phyloP scores from a whole-genome alignment of 495 filamentous ascomycete species.

The Lineolata rhizophorae region DNA sequence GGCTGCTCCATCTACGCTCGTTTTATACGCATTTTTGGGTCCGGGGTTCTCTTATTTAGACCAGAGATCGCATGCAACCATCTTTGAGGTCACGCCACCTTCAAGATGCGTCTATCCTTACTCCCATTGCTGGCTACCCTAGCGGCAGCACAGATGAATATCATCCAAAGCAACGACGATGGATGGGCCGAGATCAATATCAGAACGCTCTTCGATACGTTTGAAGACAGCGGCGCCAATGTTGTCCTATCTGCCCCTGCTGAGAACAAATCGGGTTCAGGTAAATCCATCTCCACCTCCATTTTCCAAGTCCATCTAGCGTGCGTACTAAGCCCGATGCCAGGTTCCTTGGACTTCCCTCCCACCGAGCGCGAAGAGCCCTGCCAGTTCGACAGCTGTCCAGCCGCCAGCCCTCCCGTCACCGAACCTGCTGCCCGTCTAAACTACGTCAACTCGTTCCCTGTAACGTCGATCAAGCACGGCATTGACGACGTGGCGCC shows the following conservation, averaged over 20 bases:
- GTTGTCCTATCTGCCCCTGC: conserved; percentile 41
- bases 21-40: no score
- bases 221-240: conserved; percentile 30
- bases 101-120: no score
- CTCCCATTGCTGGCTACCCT: no score
- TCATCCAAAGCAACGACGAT: conserved; percentile 48
- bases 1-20: no score
- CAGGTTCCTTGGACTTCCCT: conserved; percentile 29
- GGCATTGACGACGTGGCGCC: conserved; percentile 34
- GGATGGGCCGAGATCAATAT: conserved; percentile 50
- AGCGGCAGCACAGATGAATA: no score
- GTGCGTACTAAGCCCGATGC: neutral
- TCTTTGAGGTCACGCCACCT: no score
- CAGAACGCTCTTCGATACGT: conserved; percentile 28
- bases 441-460: conserved; percentile 51
- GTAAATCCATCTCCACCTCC: conserved; percentile 15
- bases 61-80: no score
- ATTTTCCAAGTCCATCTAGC: neutral
- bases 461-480: conserved; percentile 39
- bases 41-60: no score
- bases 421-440: conserved; percentile 33
- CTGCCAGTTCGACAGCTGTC: conserved; percentile 38
- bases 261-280: conserved; percentile 39
- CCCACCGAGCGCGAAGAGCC: conserved; percentile 16
- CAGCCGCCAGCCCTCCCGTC: conserved; percentile 27